Base-by-base conservation (phyloP, 306 rosid genomes). In the Gynostemma pentaphyllum region DNA sequence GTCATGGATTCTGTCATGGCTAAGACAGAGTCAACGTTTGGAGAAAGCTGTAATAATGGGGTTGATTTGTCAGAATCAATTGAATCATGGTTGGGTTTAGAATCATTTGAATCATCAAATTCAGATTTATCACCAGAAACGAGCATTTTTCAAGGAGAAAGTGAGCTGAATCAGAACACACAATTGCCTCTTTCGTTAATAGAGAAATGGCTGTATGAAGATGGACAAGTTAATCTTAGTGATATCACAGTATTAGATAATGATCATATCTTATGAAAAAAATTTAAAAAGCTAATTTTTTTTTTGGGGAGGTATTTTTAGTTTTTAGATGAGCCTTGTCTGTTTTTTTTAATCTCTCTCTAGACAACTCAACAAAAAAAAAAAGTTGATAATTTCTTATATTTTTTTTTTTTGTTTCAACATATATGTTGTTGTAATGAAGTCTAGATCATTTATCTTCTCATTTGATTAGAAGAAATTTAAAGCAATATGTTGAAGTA, bases 161-260 rank as follows among this genome's bases (percentile, higher is more conserved):
- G 60, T n/a, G 57, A 66, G 56, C 26, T 24, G 60, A 62, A 66
- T 32, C 22, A 47, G 7, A 50, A 26, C 21, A 24, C 13, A 0
- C 23, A 34, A 23, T 66, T 66, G 62, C 62, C 70, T 2, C 40
- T 49, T 29, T 28, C 55, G 23, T 22, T 66, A 62, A 45, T 65
- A 9, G 69, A 65, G 45, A 47, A 65, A 13, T 65, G 69, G 69
- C 69, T 65, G 15, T 30, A 45, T 47, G 69, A 49, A 45, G 69
- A 61, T 40, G 5, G 13, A 0, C 37, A 61, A 40, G 66, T 37
- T 61, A 37, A 61, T 7, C 23, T 61, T 14, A 23, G 21, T 23
- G 48, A 61, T 24, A 23, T 61, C 3, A 23, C 29, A 5, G 36
- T 24, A 7, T 48, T 37, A 34, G 65, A 59, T 11, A 59, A 59